Base-by-base conservation (phyloP, 2,329 filamentous ascomycete genomes). In the Calonectria honghensis region DNA sequence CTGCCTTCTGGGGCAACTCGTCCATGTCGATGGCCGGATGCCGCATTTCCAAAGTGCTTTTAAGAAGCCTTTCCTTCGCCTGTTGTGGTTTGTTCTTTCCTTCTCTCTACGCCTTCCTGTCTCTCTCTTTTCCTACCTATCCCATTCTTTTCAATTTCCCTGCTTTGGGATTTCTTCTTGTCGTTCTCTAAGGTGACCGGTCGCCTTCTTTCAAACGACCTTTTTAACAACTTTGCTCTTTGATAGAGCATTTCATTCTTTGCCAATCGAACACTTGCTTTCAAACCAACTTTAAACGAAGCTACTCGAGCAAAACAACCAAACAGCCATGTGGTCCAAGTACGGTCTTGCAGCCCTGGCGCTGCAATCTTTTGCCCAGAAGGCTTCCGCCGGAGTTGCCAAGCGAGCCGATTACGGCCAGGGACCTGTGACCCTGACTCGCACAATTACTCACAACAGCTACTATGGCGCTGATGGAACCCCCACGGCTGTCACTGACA, bases 101-200 rank as follows among this genome's bases (percentile, higher is more conserved):
- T 76, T 70, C 61, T 72, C 64, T 68, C 48, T 69, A 72, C 68
- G 73, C 72, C 77, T 64, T 73, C 45, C 73, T 71, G 57, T 72
- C 67, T 72, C 63, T 70, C 77, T 70, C 73, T 78, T 78, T 76
- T 70, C 59, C 59, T 72, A 77, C 68, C 73, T 66, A 61, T 79
- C 67, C 70, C 72, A 64, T 78, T 78, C 70, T 70, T 80, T 80
- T 75, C 70, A 77, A 76, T 76, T 78, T 75, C 48, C 75, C 79
- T 65, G 61, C 64, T 75, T 79, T 75, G 74, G 78, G 73, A 70
- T 79, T 76, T 71, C 73, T 80, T 80, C 76, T 79, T 75, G 77
- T 80, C 79, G 68, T 75, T 81, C 79, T 71, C 79, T 81, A 77
- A 81, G 79, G 79, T 81, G 79, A 79, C 76, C 73, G 73, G 78